Evolutionary conservation across 2,329 filamentous ascomycete species (phyloP), one percentile per base, ranked within the genome.

Genomic region (Ramichloridium luteum): DNA sequence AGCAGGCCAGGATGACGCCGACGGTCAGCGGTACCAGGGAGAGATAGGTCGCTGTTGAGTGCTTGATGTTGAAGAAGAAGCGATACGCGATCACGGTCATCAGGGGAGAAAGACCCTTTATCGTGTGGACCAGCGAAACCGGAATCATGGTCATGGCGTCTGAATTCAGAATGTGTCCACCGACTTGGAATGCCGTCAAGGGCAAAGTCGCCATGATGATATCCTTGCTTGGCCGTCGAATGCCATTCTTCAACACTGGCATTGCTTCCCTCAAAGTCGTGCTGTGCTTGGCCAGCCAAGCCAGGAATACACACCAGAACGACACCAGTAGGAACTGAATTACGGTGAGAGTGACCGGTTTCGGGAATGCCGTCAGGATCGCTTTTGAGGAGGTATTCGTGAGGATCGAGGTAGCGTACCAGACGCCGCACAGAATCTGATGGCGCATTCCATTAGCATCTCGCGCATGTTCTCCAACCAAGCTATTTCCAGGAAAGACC

Each of bases 351-450:
- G 88, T 94, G 17, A 90, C 80, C 2, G 88, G 88, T 58, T 84
- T 90, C 36, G 82, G 76, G 44, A 94, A 83, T 26, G 83, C 81
- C 45, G 84, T 94, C 39, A 96, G 68, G 51, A 98, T 98, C 12
- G 88, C 82, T 62, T 98, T 98, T 31, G 90, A 94, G 14, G 90
- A 96, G 2, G 90, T 94, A 56, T 96, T 98, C 40, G 90, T 94
- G 46, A 96, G 65, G 40, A 92, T 90, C 26, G 88, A 96, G 14
- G 86, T 93, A 55, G 81, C 72, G 64, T 96, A 98, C 90, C 90
- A 96, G 51, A 88, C 61, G 36, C 86, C 62, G 59, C 88, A 96
- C 29, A 94, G 75, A 30, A 71, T 60, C 88, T 94, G 8, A 8
- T 38, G 22, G 34, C n/a, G n/a, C n/a, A n/a, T n/a, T n/a, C n/a